phyloP scores from a whole-genome alignment of 169 alveolate genomes.

The Eimeria acervulina region DNA sequence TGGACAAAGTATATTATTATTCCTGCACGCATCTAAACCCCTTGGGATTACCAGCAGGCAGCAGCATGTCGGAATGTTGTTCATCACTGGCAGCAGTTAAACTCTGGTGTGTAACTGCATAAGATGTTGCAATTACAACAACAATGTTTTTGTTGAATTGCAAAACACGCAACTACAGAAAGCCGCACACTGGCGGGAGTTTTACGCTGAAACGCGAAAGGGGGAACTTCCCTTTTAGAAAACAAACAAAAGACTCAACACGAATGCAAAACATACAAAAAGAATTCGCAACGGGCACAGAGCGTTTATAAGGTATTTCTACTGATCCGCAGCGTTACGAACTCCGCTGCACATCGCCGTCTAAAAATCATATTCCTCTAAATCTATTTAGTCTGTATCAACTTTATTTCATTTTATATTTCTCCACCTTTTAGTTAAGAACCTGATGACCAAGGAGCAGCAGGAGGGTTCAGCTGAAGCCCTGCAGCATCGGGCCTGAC shows the following conservation, averaged over 20 bases:
- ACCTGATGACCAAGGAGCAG: not conserved
- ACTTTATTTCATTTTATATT: not conserved
- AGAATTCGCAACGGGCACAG: too few species aligned
- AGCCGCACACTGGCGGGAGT: conserved; percentile 9
- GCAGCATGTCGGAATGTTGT: too few species aligned
- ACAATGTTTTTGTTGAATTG: not conserved
- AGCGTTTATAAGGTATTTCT: not conserved
- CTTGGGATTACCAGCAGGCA: too few species aligned
- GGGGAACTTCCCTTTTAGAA: conserved; percentile 1
- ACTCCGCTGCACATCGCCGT: not conserved
- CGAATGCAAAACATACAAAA: too few species aligned
- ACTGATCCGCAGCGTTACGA: not conserved
- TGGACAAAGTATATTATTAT: too few species aligned
- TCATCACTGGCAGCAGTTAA: too few species aligned
- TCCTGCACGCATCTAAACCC: not conserved
- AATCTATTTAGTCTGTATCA: not conserved
- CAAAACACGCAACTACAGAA: not conserved
- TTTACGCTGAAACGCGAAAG: not conserved
- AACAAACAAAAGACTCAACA: not conserved
- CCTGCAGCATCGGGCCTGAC: not conserved
- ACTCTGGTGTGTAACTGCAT: not conserved
- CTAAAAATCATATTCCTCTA: not conserved
- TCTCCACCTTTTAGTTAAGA: not conserved
- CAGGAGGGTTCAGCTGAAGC: not conserved
- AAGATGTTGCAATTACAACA: too few species aligned